These are phyloP conservation scores for Peziza echinospora DNA, from an alignment of 495 filamentous ascomycete species.

Conservation along the genomic window DNA sequence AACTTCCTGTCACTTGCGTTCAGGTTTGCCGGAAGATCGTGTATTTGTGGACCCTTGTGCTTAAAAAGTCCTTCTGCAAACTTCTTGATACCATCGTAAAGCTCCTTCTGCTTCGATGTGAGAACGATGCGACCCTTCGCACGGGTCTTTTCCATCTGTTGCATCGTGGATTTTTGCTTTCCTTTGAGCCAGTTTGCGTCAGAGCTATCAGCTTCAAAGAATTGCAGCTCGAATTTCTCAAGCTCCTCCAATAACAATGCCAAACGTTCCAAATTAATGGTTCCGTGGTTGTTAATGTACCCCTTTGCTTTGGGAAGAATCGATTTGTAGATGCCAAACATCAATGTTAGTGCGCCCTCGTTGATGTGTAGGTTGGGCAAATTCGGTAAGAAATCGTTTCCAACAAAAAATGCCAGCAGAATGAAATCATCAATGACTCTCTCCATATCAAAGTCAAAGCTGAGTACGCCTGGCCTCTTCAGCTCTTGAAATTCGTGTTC, in stretches of 20 bases:
- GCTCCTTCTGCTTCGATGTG: constrained; percentile 54
- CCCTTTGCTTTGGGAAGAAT: constrained; percentile 72
- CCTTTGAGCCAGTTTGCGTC: constrained; percentile 79
- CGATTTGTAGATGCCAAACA: constrained; percentile 93
- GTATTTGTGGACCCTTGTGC: constrained; percentile 22
- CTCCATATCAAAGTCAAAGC: constrained; percentile 81
- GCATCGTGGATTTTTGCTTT: constrained; percentile 44
- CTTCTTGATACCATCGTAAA: constrained; percentile 63
- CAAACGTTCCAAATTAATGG: constrained; percentile 67
- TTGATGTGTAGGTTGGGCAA: constrained; percentile 95
- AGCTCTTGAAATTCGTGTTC: constrained; percentile 93
- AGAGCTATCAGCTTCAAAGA: constrained; percentile 76
- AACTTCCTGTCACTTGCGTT: constrained; percentile 80
- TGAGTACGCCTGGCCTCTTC: constrained; percentile 49
- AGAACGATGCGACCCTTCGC: constrained; percentile 45
- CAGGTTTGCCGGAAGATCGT: constrained; percentile 53
- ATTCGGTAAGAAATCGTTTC: constrained; percentile 97
- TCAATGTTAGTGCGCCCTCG: constrained; percentile 80
- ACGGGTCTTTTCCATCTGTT: constrained; percentile 38
- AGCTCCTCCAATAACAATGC: constrained; percentile 62
- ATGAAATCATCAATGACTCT: constrained; percentile 98
- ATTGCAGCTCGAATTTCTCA: constrained; percentile 63
- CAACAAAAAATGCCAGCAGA: constrained; percentile 97
- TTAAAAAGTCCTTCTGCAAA: constrained; percentile 21
- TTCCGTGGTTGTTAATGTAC: constrained; percentile 89